phyloP scores from a whole-genome alignment of 1,284 basidiomycete genomes.

The Leccinum griseonigrum region DNA sequence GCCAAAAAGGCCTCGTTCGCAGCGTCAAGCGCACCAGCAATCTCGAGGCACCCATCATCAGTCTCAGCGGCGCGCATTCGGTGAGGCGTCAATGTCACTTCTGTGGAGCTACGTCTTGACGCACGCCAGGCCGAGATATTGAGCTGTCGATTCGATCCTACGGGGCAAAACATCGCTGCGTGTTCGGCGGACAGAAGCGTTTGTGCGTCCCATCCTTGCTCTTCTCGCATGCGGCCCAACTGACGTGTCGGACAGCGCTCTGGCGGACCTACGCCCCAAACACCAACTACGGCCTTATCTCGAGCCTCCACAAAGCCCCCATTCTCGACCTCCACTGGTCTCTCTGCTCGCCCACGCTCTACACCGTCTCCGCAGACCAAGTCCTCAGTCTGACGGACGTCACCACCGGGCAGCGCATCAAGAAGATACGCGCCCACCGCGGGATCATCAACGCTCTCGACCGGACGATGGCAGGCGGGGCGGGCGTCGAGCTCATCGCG shows the following conservation, averaged over 20 bases:
- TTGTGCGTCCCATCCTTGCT: constrained; percentile 47
- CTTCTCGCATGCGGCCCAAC: background rate
- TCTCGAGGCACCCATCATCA: constrained; percentile 23
- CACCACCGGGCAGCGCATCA: constrained; percentile 71
- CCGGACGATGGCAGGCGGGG: constrained; percentile 75
- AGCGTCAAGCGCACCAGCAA: constrained; percentile 73
- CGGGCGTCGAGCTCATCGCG: constrained; percentile 78
- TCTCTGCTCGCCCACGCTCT: constrained; percentile 63
- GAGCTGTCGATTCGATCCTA: constrained; percentile 78
- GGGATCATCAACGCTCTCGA: constrained; percentile 90
- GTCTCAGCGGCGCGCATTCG: constrained; percentile 71
- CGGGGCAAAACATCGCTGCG: constrained; percentile 79
- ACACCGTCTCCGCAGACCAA: constrained; percentile 85
- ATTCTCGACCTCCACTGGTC: constrained; percentile 84
- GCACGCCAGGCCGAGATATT: constrained; percentile 70
- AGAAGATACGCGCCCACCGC: constrained; percentile 79
- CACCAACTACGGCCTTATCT: constrained; percentile 75
- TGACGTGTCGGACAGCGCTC: constrained; percentile 46
- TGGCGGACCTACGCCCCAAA: constrained; percentile 83
- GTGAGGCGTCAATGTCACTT: constrained; percentile 37
- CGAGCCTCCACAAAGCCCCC: constrained; percentile 74
- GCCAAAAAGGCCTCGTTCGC: constrained; percentile 70
- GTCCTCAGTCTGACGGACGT: constrained; percentile 73
- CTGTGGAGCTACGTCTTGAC: constrained; percentile 5
- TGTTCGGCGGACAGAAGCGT: constrained; percentile 79